Percentiles rank a stretch among this genome's conserved stretches.
Evolutionary conservation across 169 alveolate species (phyloP).

Genomic region (Eimeria mitis): DNA sequence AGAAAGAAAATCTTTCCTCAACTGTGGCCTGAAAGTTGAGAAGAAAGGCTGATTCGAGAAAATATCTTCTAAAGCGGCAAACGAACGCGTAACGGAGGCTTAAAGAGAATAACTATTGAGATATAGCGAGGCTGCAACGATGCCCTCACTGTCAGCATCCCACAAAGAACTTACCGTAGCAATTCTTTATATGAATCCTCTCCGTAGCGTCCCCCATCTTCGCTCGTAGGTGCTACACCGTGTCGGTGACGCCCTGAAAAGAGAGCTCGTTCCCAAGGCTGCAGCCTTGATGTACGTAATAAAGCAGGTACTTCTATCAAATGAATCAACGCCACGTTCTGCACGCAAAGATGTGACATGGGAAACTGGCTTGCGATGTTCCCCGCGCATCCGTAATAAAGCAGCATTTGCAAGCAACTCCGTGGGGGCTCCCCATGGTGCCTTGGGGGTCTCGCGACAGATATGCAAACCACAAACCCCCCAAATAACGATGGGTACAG

Average conservation of each 20-base stretch:
- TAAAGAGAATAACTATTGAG: not conserved
- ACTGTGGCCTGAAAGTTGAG: not conserved
- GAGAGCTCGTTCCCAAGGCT: not conserved
- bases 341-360: not conserved
- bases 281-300: not conserved
- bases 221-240: not conserved
- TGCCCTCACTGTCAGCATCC: not conserved
- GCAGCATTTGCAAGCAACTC: not conserved
- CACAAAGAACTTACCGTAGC: conserved; percentile 32
- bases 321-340: not conserved
- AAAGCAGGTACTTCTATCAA: not conserved
- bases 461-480: not conserved
- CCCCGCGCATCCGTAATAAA: not conserved
- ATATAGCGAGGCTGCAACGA: not conserved
- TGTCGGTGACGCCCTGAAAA: not conserved
- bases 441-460: not conserved
- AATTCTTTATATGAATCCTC: conserved; percentile 49
- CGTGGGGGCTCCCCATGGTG: not conserved
- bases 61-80: not conserved
- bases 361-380: not conserved
- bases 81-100: too few relatives aligned
- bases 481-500: not conserved
- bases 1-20: not conserved
- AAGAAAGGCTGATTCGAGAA: not conserved
- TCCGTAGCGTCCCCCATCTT: conserved; percentile 57